A percentile compares a stretch with the other conserved stretches of the same genome.
Evolutionary conservation across 1,139 yeast genomes (phyloP).

Genomic region (Nakaseomyces bracarensis): DNA sequence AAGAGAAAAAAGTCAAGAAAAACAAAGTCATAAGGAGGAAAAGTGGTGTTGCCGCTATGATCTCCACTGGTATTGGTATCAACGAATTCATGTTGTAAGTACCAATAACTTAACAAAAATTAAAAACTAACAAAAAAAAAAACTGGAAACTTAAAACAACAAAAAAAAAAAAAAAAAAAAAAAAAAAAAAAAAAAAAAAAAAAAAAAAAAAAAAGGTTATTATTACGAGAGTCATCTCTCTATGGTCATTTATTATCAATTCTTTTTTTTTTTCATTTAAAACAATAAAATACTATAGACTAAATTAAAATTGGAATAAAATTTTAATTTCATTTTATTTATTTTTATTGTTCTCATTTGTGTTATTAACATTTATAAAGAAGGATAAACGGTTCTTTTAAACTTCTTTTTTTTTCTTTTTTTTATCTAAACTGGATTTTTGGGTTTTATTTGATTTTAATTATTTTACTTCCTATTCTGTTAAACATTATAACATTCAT

Average conservation of each 20-base stretch:
- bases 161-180: not conserved
- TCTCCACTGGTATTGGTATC: constrained; percentile 29
- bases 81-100: constrained; percentile 30
- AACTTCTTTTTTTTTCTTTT: too few species aligned
- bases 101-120: not conserved
- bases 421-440: too few species aligned
- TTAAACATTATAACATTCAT: too few species aligned
- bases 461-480: too few species aligned
- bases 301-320: too few species aligned
- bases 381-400: too few species aligned
- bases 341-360: too few species aligned
- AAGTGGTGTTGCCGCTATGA: constrained; percentile 30
- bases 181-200: not conserved
- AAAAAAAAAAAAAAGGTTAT: not conserved
- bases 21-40: constrained; percentile 27
- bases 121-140: not conserved
- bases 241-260: not conserved
- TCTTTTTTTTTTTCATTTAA: not conserved
- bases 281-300: too few species aligned
- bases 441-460: too few species aligned
- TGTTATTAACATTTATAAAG: too few species aligned
- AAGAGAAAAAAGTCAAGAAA: constrained; percentile 15
- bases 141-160: not conserved
- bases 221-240: not conserved
- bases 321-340: too few species aligned